These are phyloP conservation scores for Mortierella sp. DNA, from an alignment of 371 early-diverging fungal genomes.

Conservation along the genomic window DNA sequence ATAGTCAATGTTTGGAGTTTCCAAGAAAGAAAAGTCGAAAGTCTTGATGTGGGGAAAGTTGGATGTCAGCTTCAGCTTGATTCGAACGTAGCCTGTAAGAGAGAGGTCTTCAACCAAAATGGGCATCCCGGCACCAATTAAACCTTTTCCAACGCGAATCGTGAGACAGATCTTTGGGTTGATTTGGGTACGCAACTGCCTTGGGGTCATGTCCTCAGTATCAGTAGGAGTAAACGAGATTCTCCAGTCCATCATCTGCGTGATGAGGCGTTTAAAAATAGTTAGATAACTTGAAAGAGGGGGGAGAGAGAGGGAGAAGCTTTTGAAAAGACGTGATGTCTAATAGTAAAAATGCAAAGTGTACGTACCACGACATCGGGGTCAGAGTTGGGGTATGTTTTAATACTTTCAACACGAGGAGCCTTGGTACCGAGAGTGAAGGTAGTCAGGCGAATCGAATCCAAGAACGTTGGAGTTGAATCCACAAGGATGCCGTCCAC, in stretches of 20 bases:
- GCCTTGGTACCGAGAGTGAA: constrained; percentile 98
- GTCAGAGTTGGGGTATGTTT: constrained; percentile 79
- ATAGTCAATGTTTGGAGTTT: constrained; percentile 94
- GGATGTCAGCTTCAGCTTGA: constrained; percentile 86
- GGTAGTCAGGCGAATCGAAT: constrained; percentile 88
- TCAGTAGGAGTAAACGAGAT: constrained; percentile 92
- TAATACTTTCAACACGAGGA: constrained; percentile 91
- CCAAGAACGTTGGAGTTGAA: constrained; percentile 89
- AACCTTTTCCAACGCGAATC: constrained; percentile 90
- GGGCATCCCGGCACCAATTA: constrained; percentile 92
- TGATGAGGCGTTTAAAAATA: too few species aligned
- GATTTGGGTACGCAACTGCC: constrained; percentile 70
- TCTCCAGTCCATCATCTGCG: constrained; percentile 91
- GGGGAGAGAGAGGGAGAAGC: too few species aligned
- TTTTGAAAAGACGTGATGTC: too few species aligned
- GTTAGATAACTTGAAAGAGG: too few species aligned
- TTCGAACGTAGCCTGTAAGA: constrained; percentile 85
- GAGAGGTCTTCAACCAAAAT: constrained; percentile 93
- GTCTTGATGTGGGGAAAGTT: constrained; percentile 91
- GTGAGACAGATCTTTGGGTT: constrained; percentile 96
- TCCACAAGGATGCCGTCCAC: constrained; percentile 83
- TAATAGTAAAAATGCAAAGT: too few species aligned
- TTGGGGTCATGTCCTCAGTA: constrained; percentile 70
- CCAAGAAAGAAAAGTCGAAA: constrained; percentile 89
- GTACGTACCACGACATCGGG: constrained; percentile 83